These are phyloP conservation scores for Chimonanthus praecox DNA, from an alignment of 164 flowering plant species.

Conservation along the genomic window DNA sequence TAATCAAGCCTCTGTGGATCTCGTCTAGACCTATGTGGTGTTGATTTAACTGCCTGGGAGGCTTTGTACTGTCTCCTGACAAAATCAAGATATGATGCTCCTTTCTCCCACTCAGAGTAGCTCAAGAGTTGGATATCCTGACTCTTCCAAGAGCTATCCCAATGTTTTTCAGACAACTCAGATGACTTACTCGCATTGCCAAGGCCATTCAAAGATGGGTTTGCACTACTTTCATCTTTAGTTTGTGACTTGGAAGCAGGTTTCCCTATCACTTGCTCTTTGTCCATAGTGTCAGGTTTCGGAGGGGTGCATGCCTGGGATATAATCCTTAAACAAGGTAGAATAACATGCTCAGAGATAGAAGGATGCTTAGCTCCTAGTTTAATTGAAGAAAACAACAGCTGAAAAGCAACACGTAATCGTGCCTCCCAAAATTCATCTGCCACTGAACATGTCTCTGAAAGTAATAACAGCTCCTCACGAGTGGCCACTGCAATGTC, in stretches of 20 bases:
- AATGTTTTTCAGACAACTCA: constrained; percentile 56
- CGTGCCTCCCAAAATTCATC: constrained; percentile 99
- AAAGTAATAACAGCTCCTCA: constrained; percentile 87
- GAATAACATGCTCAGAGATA: constrained; percentile 91
- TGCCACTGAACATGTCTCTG: constrained; percentile 84
- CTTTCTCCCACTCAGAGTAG: constrained; percentile 97
- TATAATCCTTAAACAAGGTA: constrained; percentile 87
- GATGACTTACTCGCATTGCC: constrained; percentile 39
- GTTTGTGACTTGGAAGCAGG: constrained; percentile 28
- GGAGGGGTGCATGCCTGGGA: constrained; percentile 98
- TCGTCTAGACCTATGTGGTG: constrained; percentile 53
- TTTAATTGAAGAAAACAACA: constrained; percentile 86
- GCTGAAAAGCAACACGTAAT: constrained; percentile 86
- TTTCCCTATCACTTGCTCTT: constrained; percentile 55
- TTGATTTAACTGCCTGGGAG: constrained; percentile 58
- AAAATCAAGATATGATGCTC: constrained; percentile 97
- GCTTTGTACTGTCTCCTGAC: constrained; percentile 94
- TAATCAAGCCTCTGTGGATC: constrained; percentile 63
- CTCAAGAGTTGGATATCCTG: constrained; percentile 84
- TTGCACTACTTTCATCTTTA: constrained; percentile 50
- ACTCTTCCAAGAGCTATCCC: constrained; percentile 65
- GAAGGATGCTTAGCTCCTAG: constrained; percentile 96
- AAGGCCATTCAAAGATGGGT: constrained; percentile 28
- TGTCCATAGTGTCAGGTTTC: constrained; percentile 71
- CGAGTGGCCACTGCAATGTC: constrained; percentile 88